Evolutionary conservation across 1,139 yeast genomes (phyloP), one percentile per base, ranked within the genome.

Genomic region (Debaryomyces udenii): DNA sequence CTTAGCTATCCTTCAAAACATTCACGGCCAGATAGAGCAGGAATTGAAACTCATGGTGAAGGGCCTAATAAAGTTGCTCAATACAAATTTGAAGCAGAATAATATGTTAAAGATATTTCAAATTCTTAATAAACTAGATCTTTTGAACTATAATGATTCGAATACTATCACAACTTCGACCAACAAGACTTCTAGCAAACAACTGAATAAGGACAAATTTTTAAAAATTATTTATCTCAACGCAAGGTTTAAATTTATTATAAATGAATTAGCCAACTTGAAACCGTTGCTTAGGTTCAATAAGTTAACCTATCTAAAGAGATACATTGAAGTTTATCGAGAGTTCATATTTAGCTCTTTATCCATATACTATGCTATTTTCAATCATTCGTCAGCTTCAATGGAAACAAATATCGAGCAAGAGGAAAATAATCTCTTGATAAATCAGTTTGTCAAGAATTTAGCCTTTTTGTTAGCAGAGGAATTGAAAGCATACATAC

Each of bases 261-360:
- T 68, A 31, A 68, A 66, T 42, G 90, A 89, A 52, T 65, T 87
- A 41, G 68, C 76, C 0, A 76, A 81, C 27, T 70, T 83, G 39
- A 58, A 57, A 34, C 90, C 86, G 0, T 65, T 84, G 46, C 72
- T 72, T 37, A 68, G 65, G 48, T 69, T 64, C 52, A 72, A 63
- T 38, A 74, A 81, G 22, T 83, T 86, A 47, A 80, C 83, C 45
- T 87, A 83, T 55, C 68, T 90, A 42, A 90, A 90, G 52, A 69
- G 96, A 48, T 84, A 78, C 53, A 76, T 90, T 35, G 98, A 93
- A 59, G 80, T 87, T 3, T 81, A 87, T 47, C 73, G 99, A 56
- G 97, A 91, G 58, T 84, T 81, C 51, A 80, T 87, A 10, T 86
- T 83, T 59, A 85, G 83, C 26, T 80, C 94, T 0, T 70, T 88